Evolutionary conservation across 208 protist species (phyloP), one percentile per base, ranked within the genome.

Genomic region (Leishmania major): DNA sequence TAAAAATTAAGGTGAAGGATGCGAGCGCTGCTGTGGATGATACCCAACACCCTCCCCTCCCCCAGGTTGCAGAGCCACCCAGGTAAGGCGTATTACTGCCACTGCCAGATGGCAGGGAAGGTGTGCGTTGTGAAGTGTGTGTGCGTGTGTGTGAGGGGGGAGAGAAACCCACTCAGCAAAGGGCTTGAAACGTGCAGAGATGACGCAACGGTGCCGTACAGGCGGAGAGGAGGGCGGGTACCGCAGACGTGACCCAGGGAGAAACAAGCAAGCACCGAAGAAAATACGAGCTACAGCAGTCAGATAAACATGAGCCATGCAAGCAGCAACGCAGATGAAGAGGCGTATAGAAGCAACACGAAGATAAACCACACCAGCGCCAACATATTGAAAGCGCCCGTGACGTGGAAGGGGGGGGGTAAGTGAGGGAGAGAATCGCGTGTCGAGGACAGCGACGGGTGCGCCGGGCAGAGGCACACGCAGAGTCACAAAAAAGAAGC

Each of bases 361-460:
- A 78, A 75, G 75, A 53, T 64, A 15, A 62, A 49, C 15, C 75
- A 75, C 40, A 64, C 22, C 4, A n/a, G 75, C 11, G 53, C 47
- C 43, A 25, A 47, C 40, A 76, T 62, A 76, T 0, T 4, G n/a
- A 11, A 31, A 8, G 19, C 37, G 0, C 57, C 3, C 28, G 37
- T 66, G 6, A 4, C 19, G n/a, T 66, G 60, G 60, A 40, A 40
- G 37, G 37, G 37, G 37, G 37, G 22, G 60, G 28, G 25, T 66
- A 17, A 15, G 28, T 35, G 31, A 22, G 28, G 13, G 64, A 43
- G 64, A 70, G 31, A 43, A 43, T 43, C 11, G 31, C 13, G 15
- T 11, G 15, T 11, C 31, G 64, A 43, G 31, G 31, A 70, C 11
- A 22, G 31, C 31, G 64, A 8, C 7, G n/a, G 57, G 57, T 15